Evolutionary conservation across 306 rosid genomes (phyloP), one percentile per base, ranked within the genome.

Genomic region (Castanopsis chinensis): DNA sequence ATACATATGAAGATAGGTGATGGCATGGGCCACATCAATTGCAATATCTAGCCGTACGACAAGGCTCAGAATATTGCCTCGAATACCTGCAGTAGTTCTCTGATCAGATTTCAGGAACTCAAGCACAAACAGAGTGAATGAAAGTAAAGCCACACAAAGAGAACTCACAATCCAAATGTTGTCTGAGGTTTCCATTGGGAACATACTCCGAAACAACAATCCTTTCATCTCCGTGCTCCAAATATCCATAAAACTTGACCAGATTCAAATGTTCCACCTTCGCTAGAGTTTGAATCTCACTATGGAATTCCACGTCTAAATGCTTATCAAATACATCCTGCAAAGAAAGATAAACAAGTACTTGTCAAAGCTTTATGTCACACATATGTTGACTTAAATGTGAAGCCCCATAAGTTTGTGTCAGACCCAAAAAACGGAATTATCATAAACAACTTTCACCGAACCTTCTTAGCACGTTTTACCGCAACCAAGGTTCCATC

Each of bases 11-110:
- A 35, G 41, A 35, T 35, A 35, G 41, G 41, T 6, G 41, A 35
- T 35, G 41, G 98, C 99, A 78, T 96, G 99, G 28, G 99, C 90
- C 73, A 96, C 99, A 81, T 93, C 97, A 63, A 89, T 96, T 81
- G 94, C 98, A 72, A 93, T 76, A 73, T 91, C 99, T 25, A 93
- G 91, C 76, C 99, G 85, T 27, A 90, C 53, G 59, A 89, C 91
- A 13, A 96, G 87, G 70, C 93, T 94, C 49, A 96, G 87, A 86
- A 84, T 9, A 53, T 76, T 82, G 73, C 93, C 98, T 5, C 75
- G 88, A 82, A 82, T 51, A 84, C 92, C 99, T 96, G 90, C 69
- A 85, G 71, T 45, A 68, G 55, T 82, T 35, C 43, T 82, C 68
- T 75, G 76, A 53, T 72, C 82, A 77, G 51, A 68, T 74, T 65